These are phyloP conservation scores for Calonectria henricotiae DNA, from an alignment of 2,329 filamentous ascomycete species.

Conservation along the genomic window DNA sequence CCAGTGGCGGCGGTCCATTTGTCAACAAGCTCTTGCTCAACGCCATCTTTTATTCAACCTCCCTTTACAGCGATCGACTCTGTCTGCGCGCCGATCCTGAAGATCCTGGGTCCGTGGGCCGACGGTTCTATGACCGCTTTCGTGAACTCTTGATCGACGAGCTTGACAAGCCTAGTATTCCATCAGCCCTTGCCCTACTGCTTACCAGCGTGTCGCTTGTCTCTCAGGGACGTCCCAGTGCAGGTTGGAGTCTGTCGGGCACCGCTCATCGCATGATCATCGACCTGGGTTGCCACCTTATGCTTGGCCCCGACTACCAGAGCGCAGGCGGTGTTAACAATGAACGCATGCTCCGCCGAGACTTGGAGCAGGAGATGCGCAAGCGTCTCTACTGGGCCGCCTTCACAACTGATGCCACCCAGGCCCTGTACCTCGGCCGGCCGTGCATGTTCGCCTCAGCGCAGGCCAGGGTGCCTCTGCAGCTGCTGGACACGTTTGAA, in stretches of 20 bases:
- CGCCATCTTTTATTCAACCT: constrained; percentile 61
- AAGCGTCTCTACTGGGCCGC: constrained; percentile 58
- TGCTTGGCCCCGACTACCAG: constrained; percentile 52
- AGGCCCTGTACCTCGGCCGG: constrained; percentile 56
- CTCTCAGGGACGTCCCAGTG: constrained; percentile 56
- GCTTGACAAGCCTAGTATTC: constrained; percentile 57
- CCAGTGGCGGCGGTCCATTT: constrained; percentile 56
- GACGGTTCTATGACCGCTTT: constrained; percentile 59
- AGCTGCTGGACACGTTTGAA: constrained; percentile 56
- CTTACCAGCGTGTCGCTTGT: constrained; percentile 55
- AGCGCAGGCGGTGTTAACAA: constrained; percentile 49
- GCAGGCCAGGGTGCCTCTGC: constrained; percentile 55
- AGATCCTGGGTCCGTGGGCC: constrained; percentile 57
- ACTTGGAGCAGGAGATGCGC: constrained; percentile 56
- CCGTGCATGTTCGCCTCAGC: constrained; percentile 55
- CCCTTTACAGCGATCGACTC: constrained; percentile 59
- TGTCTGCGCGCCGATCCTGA: constrained; percentile 56
- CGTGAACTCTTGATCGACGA: constrained; percentile 57
- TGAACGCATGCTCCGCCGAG: constrained; percentile 51
- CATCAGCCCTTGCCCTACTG: constrained; percentile 58
- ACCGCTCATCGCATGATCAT: constrained; percentile 61
- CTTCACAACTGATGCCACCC: constrained; percentile 56
- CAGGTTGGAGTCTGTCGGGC: constrained; percentile 58
- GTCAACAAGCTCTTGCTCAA: constrained; percentile 60
- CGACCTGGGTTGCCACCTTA: constrained; percentile 59